Conservation (phyloP, 2,329 filamentous ascomycete species). For the Penicillium hordei region DNA sequence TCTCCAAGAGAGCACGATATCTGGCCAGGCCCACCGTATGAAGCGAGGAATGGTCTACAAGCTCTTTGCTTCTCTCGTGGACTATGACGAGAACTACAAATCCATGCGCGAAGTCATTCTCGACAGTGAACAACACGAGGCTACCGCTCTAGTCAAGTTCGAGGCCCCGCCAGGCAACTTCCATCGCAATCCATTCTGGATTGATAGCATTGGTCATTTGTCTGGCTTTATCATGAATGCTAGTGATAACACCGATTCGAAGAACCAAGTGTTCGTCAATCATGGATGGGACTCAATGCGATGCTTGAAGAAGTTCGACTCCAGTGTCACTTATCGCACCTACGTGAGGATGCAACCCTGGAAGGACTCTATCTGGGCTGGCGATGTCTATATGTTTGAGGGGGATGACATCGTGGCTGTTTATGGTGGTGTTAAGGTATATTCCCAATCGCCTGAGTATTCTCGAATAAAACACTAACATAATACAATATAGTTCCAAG, state of each 20-base stretch:
- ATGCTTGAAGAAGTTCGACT: conserved; percentile 53
- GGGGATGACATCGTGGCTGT: conserved; percentile 60
- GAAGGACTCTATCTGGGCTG: conserved; percentile 55
- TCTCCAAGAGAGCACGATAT: conserved; percentile 60
- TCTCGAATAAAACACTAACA: conserved; percentile 9
- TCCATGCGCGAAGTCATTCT: conserved; percentile 61
- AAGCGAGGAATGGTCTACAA: conserved; percentile 78
- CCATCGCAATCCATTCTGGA: conserved; percentile 60
- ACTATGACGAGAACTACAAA: conserved; percentile 57
- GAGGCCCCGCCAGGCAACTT: conserved; percentile 57
- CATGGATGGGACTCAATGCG: conserved; percentile 63
- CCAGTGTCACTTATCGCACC: conserved; percentile 56
- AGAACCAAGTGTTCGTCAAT: conserved; percentile 61
- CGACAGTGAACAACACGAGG: conserved; percentile 56
- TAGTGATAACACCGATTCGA: conserved; percentile 58
- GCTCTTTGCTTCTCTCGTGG: conserved; percentile 60
- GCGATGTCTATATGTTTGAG: conserved; percentile 62
- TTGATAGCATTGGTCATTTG: conserved; percentile 58
- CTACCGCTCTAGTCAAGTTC: conserved; percentile 56
- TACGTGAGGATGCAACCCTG: conserved; percentile 62
- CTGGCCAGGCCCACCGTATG: conserved; percentile 69
- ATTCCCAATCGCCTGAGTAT: neutral
- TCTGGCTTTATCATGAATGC: conserved; percentile 63
- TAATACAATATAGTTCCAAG: conserved; percentile 40
- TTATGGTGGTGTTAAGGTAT: conserved; percentile 47